Percentiles rank a stretch among this genome's conserved stretches.
Evolutionary conservation across 306 rosid genomes (phyloP).

Genomic region (Psophocarpus tetragonolobus): DNA sequence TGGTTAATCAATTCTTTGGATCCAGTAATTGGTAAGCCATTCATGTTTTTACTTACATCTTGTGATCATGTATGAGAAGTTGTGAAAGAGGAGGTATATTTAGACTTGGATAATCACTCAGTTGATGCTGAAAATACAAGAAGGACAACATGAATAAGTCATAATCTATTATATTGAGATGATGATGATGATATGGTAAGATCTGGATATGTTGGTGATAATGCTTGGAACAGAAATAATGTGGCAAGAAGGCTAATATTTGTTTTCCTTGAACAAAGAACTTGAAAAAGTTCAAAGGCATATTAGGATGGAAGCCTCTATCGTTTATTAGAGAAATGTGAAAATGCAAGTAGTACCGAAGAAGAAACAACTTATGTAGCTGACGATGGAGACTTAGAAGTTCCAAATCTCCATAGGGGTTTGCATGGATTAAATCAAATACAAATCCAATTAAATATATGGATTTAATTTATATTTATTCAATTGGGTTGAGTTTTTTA

Average conservation of each 20-base stretch:
- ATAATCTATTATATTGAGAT: neutral
- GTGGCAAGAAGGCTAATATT: neutral
- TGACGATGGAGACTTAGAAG: too few relatives aligned
- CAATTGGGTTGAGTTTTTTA: too few relatives aligned
- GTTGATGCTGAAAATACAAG: neutral
- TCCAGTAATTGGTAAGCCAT: neutral
- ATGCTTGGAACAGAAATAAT: neutral
- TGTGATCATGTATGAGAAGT: neutral
- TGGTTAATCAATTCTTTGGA: neutral
- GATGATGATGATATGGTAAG: neutral
- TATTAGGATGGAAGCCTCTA: neutral
- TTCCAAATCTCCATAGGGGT: too few relatives aligned
- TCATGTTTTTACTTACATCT: neutral
- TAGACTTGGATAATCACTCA: neutral
- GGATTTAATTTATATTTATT: too few relatives aligned
- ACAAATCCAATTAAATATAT: too few relatives aligned
- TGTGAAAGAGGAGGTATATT: neutral
- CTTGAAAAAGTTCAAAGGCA: neutral
- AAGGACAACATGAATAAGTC: neutral
- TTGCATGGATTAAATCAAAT: too few relatives aligned
- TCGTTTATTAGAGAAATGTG: neutral
- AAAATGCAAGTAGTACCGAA: too few relatives aligned
- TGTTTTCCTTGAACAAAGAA: neutral
- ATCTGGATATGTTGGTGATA: neutral
- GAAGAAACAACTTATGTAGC: too few relatives aligned